Evolutionary conservation across 140 eudicot species (phyloP), one percentile per base, ranked within the genome.

Genomic region (Bidens hawaiensis): DNA sequence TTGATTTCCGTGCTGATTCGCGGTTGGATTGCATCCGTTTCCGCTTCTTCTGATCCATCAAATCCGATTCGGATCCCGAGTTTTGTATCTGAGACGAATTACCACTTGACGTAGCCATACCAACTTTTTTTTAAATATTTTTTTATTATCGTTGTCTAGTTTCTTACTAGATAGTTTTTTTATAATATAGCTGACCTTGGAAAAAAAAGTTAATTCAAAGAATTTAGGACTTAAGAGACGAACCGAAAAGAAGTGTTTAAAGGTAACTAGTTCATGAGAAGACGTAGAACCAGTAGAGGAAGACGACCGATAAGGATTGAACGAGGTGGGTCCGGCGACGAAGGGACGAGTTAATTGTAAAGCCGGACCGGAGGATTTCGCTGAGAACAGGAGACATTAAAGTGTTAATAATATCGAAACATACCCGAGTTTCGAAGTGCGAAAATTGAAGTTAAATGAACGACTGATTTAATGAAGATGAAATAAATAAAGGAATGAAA

Each of bases 281-380:
- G 55, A 88, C 93, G 77, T 93, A 93, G 73, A 93, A 88, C 99
- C 99, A 93, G 82, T 93, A 93, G 72, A 93, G 99, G 73, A 93
- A 93, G 43, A 78, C 82, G 52, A 80, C 89, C 46, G 99, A 93
- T 75, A 93, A 79, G 45, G 99, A 93, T 72, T 85, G 96, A 76
- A 93, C 99, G 17, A 93, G 91, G 69, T 93, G 99, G 34, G 96
- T 88, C 67, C 94, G 78, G 71, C 96, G 93, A 27, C 95, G 75
- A 63, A 85, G 82, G 11, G 93, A 80, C 49, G 99, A 88, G 58
- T 75, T 73, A 68, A 93, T 79, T 46, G 79, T 88, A 59, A 82
- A 81, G 47, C 99, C 99, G 62, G 83, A 93, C 62, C 79, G 81
- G 59, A 82, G 79, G 55, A 93, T 59, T 85, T 93, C 99, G 65